Percentiles rank a stretch among this genome's conserved stretches.
phyloP scores from a whole-genome alignment of 805 yeast species.

The Wickerhamiella azymoides region DNA sequence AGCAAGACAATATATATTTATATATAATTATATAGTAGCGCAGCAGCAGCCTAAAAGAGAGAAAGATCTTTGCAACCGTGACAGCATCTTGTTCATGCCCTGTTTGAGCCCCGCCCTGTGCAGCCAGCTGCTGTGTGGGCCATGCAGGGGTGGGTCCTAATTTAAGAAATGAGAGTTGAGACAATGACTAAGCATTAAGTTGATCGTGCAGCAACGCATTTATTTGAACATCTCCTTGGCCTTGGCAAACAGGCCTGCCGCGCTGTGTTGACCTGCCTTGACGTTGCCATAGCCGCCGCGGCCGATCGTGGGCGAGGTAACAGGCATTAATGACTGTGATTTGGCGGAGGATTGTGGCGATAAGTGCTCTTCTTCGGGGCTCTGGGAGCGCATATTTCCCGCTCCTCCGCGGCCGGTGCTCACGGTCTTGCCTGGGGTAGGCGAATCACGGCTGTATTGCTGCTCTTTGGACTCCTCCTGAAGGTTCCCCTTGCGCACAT shows the following conservation, averaged over 20 bases:
- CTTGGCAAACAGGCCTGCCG: constrained; percentile 30
- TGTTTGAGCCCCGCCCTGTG: neutral
- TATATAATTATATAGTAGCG: neutral
- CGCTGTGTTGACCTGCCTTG: constrained; percentile 26
- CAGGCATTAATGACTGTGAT: constrained; percentile 31
- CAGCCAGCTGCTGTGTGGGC: too few relatives aligned
- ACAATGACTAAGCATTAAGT: neutral
- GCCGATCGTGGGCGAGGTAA: constrained; percentile 31
- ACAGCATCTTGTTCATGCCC: neutral
- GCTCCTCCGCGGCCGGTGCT: constrained; percentile 71
- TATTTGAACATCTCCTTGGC: constrained; percentile 31
- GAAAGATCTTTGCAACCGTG: neutral
- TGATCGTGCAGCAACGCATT: too few relatives aligned
- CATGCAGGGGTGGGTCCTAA: too few relatives aligned
- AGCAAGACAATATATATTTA: neutral
- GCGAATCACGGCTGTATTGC: constrained; percentile 28
- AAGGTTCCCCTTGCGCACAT: constrained; percentile 40
- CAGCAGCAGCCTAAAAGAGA: neutral
- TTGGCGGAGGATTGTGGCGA: constrained; percentile 52
- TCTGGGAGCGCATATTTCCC: constrained; percentile 52
- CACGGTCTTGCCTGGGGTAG: neutral
- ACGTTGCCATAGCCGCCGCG: constrained; percentile 58
- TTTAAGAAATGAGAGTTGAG: neutral
- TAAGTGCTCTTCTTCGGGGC: constrained; percentile 42
- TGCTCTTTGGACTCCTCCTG: constrained; percentile 35